Base-by-base conservation (phyloP, 129 eudicot genomes). In the Silybum marianum region DNA sequence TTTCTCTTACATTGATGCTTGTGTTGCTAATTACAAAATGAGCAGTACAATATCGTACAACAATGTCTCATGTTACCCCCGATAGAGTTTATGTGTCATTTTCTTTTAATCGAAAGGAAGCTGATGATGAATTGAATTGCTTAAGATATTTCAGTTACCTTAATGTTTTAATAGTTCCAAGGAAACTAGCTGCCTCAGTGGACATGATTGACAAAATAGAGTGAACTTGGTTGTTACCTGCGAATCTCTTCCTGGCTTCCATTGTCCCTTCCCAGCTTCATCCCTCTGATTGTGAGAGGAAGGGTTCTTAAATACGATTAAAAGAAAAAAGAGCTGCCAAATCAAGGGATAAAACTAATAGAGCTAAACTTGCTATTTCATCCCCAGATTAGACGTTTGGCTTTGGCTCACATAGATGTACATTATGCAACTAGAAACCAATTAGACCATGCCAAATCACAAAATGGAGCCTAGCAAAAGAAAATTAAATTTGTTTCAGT, bases 1-100 rank as follows among this genome's bases (percentile, higher is more conserved):
- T 39, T 54, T 36, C 9, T 82, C 75, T 38, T 30, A 46, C 40
- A 7, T 82, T 75, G 5, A 62, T 69, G 51, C 68, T 23, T 75
- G 26, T 75, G 66, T 68, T 75, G 76, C 81, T 68, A 75, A 68
- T 21, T 69, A 32, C 85, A 67, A 66, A 46, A 23, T 82, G 26
- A 26, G 23, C 65, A 48, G 26, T 69, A 58, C 58, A 75, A 51
- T 46, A 74, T 65, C 13, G 13, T 28, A 75, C 65, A 62, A 23
- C 70, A 72, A 72, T 51, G 51, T 25, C 32, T 68, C 38, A 40
- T 23, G 34, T 68, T 75, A 69, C 79, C 25, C 21, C 21, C 48
- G 23, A n/a, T 81, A 62, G 73, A 60, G 10, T 62, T 72, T 39
- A 39, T 32, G 68, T 28, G 25, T 25, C 13, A 0, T 10, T 18